phyloP scores from a whole-genome alignment of 805 yeast genomes.

The Cyberlindnera maclurae region DNA sequence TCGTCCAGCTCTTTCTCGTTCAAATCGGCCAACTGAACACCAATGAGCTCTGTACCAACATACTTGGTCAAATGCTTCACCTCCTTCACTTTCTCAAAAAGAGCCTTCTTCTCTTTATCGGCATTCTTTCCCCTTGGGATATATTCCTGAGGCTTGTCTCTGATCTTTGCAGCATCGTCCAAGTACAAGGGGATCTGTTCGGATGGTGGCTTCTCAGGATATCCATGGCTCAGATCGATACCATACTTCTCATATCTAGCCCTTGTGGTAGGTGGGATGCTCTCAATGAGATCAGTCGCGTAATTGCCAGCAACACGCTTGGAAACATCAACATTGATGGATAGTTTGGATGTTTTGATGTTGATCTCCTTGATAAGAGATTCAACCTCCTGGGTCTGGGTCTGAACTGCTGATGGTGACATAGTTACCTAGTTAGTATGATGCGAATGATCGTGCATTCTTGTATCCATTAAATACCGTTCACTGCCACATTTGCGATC shows the following conservation, averaged over 20 bases:
- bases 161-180: slow-evolving; percentile 33
- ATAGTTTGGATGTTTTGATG: background rate
- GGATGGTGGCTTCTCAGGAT: slow-evolving; percentile 30
- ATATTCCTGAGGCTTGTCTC: slow-evolving; percentile 25
- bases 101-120: slow-evolving; percentile 36
- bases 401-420: no score
- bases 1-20: slow-evolving; percentile 39
- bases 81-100: slow-evolving; percentile 34
- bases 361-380: background rate
- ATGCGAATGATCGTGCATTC: no score
- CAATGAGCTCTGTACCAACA: slow-evolving; percentile 44
- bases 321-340: slow-evolving; percentile 1
- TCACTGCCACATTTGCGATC: no score
- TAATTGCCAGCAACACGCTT: background rate
- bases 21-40: slow-evolving; percentile 37
- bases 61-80: slow-evolving; percentile 37
- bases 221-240: slow-evolving; percentile 31
- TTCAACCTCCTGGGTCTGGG: background rate
- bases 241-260: slow-evolving; percentile 29
- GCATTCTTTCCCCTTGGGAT: slow-evolving; percentile 32
- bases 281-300: background rate
- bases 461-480: no score
- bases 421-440: no score
- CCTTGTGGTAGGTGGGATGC: slow-evolving; percentile 21
- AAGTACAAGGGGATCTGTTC: slow-evolving; percentile 30